Base-by-base conservation (phyloP, 2,329 filamentous ascomycete species). In the Fusarium sp. region DNA sequence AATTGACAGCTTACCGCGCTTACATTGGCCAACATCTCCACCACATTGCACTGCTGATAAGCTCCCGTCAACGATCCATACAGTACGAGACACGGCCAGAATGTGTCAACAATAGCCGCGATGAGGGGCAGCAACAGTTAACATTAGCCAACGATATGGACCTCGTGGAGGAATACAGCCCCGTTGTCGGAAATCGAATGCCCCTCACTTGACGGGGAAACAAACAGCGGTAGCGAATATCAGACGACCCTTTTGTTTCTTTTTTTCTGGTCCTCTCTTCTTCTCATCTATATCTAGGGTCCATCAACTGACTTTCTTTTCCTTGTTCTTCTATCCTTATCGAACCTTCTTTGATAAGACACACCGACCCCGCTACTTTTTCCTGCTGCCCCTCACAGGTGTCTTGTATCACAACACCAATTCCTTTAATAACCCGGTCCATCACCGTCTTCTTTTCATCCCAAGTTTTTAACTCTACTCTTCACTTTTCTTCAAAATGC, bases 171-270 rank as follows among this genome's bases (percentile, higher is more conserved):
- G 40, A 43, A 2, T 3, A 20, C 20, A 37, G 32, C 71, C 71
- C 72, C 72, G 72, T 74, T 72, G 43, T 74, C 72, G 72, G 72
- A 63, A 72, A 58, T 58, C 33, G 20, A 37, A 10, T 57, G 32
- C 54, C 47, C 60, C 27, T 35, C 50, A 47, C 66, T 63, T 59
- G 62, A 54, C 32, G 11, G 14, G 50, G 35, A 54, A 54, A 56
- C 25, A 6, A 33, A 35, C 6, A 57, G 54, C 45, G 47, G 50
- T 62, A 58, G 68, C 66, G 27, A 45, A 60, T 52, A 70, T 71
- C 68, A 71, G 68, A 71, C 58, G 68, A 67, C 60, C 25, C 25
- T 15, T 27, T 20, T 58, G 14, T 33, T 58, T 14, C 54, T 37
- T 35, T 57, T 57, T 14, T 37, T n/a, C 17, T 25, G 6, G 27